phyloP scores from a whole-genome alignment of 2,329 filamentous ascomycete genomes.

The Didymella arachidicola region DNA sequence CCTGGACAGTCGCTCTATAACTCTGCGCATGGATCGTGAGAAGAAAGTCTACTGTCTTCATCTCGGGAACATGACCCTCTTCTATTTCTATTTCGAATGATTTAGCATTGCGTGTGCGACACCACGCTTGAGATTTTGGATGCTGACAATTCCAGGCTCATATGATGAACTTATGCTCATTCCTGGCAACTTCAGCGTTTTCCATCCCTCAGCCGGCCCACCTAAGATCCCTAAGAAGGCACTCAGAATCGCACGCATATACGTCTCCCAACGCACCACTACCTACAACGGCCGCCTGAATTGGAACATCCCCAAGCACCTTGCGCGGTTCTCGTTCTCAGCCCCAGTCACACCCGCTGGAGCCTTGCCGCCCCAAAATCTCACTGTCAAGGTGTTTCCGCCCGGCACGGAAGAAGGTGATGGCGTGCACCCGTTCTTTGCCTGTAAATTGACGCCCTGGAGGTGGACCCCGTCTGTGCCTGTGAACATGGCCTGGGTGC shows the following conservation, averaged over 20 bases:
- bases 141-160: constrained; percentile 27
- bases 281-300: constrained; percentile 46
- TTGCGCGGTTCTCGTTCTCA: constrained; percentile 46
- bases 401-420: constrained; percentile 35
- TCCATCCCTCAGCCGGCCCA: constrained; percentile 18
- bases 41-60: neutral
- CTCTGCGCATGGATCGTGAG: neutral
- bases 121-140: neutral
- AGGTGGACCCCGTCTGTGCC: constrained; percentile 38
- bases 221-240: constrained; percentile 39
- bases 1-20: neutral
- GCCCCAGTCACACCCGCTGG: constrained; percentile 29
- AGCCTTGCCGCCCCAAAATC: constrained; percentile 24
- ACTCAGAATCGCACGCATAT: constrained; percentile 43
- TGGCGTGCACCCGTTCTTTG: constrained; percentile 36
- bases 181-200: constrained; percentile 42
- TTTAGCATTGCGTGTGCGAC: neutral
- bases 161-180: constrained; percentile 47
- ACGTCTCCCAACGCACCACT: constrained; percentile 46
- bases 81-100: neutral
- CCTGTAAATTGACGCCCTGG: constrained; percentile 38
- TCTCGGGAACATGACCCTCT: neutral
- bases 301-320: constrained; percentile 49
- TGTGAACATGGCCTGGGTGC: constrained; percentile 34
- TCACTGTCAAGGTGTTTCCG: constrained; percentile 39